Conservation (phyloP, 1,284 basidiomycete genomes). For the Bjerkandera adusta region DNA sequence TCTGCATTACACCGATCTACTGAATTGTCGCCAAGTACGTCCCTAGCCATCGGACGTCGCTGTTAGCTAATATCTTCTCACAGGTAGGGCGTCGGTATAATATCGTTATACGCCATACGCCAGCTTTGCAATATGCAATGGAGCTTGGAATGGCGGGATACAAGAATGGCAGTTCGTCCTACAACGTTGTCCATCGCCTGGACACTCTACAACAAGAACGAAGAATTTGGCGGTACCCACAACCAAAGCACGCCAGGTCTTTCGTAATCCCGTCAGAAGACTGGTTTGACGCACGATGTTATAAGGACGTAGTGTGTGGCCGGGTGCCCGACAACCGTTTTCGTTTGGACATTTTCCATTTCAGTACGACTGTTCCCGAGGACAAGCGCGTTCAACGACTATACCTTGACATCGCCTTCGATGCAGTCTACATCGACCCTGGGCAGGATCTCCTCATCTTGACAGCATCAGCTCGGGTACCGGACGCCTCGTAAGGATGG, state of each 20-base stretch:
- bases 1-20: conserved; percentile 10
- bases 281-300: conserved; percentile 12
- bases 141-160: conserved; percentile 13
- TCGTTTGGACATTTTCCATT: conserved; percentile 10
- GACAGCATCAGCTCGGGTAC: background rate
- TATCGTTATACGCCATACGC: conserved; percentile 2
- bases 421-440: conserved; percentile 11
- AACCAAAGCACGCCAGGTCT: conserved; percentile 1
- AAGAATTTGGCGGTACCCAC: conserved; percentile 5
- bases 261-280: conserved; percentile 6
- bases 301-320: conserved; percentile 13
- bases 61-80: background rate
- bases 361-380: conserved; percentile 5
- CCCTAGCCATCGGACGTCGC: background rate
- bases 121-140: conserved; percentile 7
- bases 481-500: conserved; percentile 8
- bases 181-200: conserved; percentile 5
- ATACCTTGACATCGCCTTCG: conserved; percentile 9
- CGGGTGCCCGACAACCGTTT: conserved; percentile 1
- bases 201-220: conserved; percentile 1
- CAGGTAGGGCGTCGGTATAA: conserved; percentile 4
- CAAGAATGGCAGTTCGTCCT: conserved; percentile 3
- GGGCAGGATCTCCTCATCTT: conserved; percentile 14
- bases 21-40: conserved; percentile 15
- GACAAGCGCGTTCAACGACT: conserved; percentile 6